Evolutionary conservation across 306 rosid genomes (phyloP).

Genomic region (Oemleria cerasiformis): DNA sequence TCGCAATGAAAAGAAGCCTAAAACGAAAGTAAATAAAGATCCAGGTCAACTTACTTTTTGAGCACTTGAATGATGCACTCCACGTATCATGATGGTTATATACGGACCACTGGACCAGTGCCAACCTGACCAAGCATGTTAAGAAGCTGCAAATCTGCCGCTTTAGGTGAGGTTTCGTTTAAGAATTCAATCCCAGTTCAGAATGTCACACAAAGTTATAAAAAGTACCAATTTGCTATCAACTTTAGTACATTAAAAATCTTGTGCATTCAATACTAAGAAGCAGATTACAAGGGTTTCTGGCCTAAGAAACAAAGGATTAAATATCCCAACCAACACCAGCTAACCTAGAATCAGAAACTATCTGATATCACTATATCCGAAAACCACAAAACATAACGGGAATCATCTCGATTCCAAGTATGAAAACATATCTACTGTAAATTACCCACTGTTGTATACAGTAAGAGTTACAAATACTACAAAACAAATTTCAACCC

Average conservation of each 20-base stretch:
- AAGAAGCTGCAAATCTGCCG: constrained; percentile 4
- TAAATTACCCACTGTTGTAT: constrained; percentile 40
- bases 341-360: constrained; percentile 39
- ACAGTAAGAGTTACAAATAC: constrained; percentile 39
- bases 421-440: constrained; percentile 41
- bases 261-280: constrained; percentile 42
- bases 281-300: constrained; percentile 37
- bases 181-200: constrained; percentile 14
- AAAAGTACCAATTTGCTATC: constrained; percentile 23
- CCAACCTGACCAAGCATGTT: not conserved
- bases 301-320: constrained; percentile 32
- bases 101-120: not conserved
- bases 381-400: constrained; percentile 31
- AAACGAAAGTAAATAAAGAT: not conserved
- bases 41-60: constrained; percentile 14
- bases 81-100: not conserved
- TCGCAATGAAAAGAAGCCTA: constrained; percentile 3
- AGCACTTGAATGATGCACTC: constrained; percentile 1
- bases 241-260: constrained; percentile 30
- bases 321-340: constrained; percentile 29
- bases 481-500: constrained; percentile 30
- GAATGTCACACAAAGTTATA: constrained; percentile 14
- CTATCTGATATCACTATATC: constrained; percentile 20
- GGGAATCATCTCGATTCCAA: constrained; percentile 21
- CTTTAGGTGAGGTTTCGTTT: not conserved